Evolutionary conservation across 495 filamentous ascomycete species (phyloP), one percentile per base, ranked within the genome.

Genomic region (Aspergillus hancockii): DNA sequence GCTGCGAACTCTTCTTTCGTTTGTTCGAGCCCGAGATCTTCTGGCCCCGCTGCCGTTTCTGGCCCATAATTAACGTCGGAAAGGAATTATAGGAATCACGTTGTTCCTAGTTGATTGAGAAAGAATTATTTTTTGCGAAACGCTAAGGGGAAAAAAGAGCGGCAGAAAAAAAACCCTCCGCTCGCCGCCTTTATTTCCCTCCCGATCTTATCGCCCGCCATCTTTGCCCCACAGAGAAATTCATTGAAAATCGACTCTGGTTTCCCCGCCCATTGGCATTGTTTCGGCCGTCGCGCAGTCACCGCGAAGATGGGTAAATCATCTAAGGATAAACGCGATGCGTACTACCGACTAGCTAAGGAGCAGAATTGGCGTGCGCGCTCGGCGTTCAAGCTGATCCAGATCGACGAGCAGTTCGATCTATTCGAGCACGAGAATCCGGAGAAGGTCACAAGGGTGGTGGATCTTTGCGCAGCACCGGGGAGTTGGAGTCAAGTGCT

Each of bases 311-410:
- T 98, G 94, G 94, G 94, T 2, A 97, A 97, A 72, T 96, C 94
- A 0, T 97, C 93, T 36, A 98, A 98, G 75, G 94, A 98, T 68
- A 98, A 98, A 78, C 90, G 94, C 50, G 94, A 98, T 70, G 90
- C 92, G 53, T 98, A 98, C 75, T 98, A 98, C 70, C 86, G 94
- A 30, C 88, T 98, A 8, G 94, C 94, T 4, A 98, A 98, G 76
- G 94, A 98, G 67, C 92, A 98, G 81, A 93, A 94, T 58, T 98
- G 93, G 93, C 90, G 94, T 25, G 94, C 94, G 16, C 88, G 94
- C 52, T 93, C 90, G 57, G 94, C 94, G 32, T 98, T 95, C 85
- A 98, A 98, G 69, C 83, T 98, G 43, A 85, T 98, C 28, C 94
- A 98, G 70, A 85, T 98, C 46, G 90, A 98, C 70, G 92, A 97